phyloP scores from a whole-genome alignment of 2,329 filamentous ascomycete species.

The Colletotrichum cordylinicola region DNA sequence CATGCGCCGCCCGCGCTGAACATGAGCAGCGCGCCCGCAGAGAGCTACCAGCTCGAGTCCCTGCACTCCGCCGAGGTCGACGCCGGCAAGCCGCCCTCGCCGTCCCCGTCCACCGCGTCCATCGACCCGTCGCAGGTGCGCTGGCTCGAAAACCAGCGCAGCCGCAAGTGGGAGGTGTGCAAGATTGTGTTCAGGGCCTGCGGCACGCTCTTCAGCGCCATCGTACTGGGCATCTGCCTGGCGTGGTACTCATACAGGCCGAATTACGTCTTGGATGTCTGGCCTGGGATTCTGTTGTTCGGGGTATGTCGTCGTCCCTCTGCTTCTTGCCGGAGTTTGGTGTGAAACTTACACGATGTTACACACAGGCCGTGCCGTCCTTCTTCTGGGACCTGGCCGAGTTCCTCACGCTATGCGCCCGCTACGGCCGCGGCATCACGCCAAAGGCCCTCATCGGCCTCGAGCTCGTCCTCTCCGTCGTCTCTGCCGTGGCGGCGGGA shows the following conservation, averaged over 20 bases:
- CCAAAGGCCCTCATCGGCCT: constrained; percentile 31
- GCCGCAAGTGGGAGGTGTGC: constrained; percentile 25
- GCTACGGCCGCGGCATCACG: constrained; percentile 28
- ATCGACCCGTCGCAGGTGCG: constrained; percentile 18
- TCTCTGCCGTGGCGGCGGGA: background rate
- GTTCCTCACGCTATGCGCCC: constrained; percentile 28
- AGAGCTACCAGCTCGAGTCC: constrained; percentile 19
- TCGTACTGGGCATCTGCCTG: constrained; percentile 11
- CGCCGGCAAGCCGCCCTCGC: constrained; percentile 25
- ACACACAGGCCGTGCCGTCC: constrained; percentile 4
- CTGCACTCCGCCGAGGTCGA: constrained; percentile 15
- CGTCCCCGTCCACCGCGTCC: background rate
- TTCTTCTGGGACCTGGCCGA: constrained; percentile 30
- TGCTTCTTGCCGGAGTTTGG: background rate
- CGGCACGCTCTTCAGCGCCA: constrained; percentile 15
- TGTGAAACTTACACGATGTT: background rate
- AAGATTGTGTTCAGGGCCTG: constrained; percentile 28
- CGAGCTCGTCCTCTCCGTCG: constrained; percentile 27
- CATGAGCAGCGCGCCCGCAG: constrained; percentile 9
- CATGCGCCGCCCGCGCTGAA: background rate
- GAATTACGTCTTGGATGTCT: background rate
- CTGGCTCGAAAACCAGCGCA: constrained; percentile 12
- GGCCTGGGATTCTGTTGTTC: background rate
- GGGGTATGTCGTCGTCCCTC: background rate
- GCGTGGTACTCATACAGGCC: background rate